phyloP scores from a whole-genome alignment of 2,329 filamentous ascomycete species.

The Paracamarosporium sp. region DNA sequence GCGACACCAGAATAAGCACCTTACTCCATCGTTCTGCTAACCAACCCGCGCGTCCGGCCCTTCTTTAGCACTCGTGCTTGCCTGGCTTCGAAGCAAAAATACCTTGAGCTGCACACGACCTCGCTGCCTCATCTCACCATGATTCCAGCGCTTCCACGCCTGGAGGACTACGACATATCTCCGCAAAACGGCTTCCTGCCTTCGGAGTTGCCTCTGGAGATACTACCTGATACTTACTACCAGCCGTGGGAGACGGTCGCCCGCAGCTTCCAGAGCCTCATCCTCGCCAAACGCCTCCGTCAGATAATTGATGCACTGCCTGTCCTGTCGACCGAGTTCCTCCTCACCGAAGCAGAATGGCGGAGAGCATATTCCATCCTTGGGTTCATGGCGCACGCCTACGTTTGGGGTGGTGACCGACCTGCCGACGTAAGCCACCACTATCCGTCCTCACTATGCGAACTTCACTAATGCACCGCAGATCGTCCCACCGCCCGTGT shows the following conservation, averaged over 20 bases:
- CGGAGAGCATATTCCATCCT: constrained; percentile 82
- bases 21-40: not conserved
- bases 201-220: constrained; percentile 76
- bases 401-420: constrained; percentile 84
- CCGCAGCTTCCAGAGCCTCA: constrained; percentile 83
- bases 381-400: constrained; percentile 80
- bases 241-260: constrained; percentile 90
- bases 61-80: not conserved
- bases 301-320: constrained; percentile 81
- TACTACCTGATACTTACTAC: constrained; percentile 89
- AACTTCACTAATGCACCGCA: constrained; percentile 39
- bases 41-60: not conserved
- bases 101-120: not conserved
- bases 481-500: constrained; percentile 78
- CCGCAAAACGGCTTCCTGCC: constrained; percentile 87
- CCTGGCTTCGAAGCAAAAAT: not conserved
- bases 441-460: constrained; percentile 8
- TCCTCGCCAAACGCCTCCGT: constrained; percentile 83
- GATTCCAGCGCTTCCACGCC: constrained; percentile 52
- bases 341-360: constrained; percentile 89
- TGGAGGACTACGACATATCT: constrained; percentile 81
- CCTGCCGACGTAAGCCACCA: constrained; percentile 68
- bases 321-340: constrained; percentile 79
- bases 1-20: constrained; percentile 11
- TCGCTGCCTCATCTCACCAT: constrained; percentile 31